phyloP scores from a whole-genome alignment of 768 basidiomycete genomes.

The Cyclocybe cylindracea region DNA sequence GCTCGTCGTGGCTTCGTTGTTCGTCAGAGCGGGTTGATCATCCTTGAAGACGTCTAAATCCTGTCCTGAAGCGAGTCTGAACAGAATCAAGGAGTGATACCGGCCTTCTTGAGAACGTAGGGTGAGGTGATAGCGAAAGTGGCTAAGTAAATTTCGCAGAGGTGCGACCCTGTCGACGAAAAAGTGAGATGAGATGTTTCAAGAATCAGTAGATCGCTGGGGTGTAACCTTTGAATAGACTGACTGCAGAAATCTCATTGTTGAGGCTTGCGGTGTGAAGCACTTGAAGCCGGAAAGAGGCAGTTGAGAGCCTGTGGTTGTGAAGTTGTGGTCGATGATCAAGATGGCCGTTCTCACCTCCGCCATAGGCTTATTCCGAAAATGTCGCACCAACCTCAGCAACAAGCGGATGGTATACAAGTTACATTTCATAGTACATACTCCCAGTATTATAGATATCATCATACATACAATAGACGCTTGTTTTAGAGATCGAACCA shows the following conservation, averaged over 20 bases:
- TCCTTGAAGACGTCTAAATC: constrained; percentile 4
- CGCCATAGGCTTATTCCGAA: too few species aligned
- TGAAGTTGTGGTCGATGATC: too few species aligned
- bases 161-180: constrained; percentile 40
- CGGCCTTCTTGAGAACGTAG: constrained; percentile 57
- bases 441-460: too few species aligned
- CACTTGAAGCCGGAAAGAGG: background rate
- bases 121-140: constrained; percentile 61
- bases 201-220: background rate
- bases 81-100: constrained; percentile 66
- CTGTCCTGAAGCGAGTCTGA: constrained; percentile 49
- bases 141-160: constrained; percentile 44
- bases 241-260: constrained; percentile 24
- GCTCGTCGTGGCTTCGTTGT: constrained; percentile 1
- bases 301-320: background rate
- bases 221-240: constrained; percentile 10
- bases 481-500: too few species aligned
- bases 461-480: too few species aligned
- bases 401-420: too few species aligned
- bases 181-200: background rate
- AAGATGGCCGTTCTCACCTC: too few species aligned
- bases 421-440: too few species aligned
- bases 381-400: too few species aligned
- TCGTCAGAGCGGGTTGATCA: background rate
- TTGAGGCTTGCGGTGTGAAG: background rate